Evolutionary conservation across 1,284 basidiomycete genomes (phyloP).

Genomic region (Hemileia vastatrix): DNA sequence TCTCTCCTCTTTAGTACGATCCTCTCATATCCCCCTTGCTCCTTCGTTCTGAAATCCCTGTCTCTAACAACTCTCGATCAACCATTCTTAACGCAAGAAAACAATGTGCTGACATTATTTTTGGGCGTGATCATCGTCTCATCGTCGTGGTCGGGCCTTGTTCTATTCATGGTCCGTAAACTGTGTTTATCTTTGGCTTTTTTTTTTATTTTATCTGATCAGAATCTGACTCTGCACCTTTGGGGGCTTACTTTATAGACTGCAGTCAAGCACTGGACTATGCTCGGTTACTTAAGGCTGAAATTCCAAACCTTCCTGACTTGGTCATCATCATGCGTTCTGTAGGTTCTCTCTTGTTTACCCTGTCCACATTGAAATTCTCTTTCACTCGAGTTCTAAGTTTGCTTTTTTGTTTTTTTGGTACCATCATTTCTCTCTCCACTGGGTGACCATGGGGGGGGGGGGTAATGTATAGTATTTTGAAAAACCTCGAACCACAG

Average conservation of each 20-base stretch:
- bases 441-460: too few relatives aligned
- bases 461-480: conserved; percentile 53
- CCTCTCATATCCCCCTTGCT: conserved; percentile 83
- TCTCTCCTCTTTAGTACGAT: conserved; percentile 60
- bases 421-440: conserved; percentile 11
- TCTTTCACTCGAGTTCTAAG: too few relatives aligned
- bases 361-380: neutral
- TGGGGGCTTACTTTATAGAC: conserved; percentile 44
- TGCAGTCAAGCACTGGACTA: conserved; percentile 82
- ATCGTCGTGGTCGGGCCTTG: conserved; percentile 94
- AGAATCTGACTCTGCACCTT: neutral
- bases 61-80: conserved; percentile 48
- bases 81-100: conserved; percentile 72
- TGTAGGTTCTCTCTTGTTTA: neutral
- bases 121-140: conserved; percentile 71
- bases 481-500: conserved; percentile 70
- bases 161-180: conserved; percentile 63
- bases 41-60: conserved; percentile 69
- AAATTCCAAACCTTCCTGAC: conserved; percentile 57
- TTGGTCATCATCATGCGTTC: conserved; percentile 89
- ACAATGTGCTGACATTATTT: conserved; percentile 64
- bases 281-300: conserved; percentile 62
- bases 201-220: neutral
- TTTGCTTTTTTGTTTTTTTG: neutral
- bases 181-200: neutral